phyloP scores from a whole-genome alignment of 2,329 filamentous ascomycete genomes.

The Nigrospora oryzae region DNA sequence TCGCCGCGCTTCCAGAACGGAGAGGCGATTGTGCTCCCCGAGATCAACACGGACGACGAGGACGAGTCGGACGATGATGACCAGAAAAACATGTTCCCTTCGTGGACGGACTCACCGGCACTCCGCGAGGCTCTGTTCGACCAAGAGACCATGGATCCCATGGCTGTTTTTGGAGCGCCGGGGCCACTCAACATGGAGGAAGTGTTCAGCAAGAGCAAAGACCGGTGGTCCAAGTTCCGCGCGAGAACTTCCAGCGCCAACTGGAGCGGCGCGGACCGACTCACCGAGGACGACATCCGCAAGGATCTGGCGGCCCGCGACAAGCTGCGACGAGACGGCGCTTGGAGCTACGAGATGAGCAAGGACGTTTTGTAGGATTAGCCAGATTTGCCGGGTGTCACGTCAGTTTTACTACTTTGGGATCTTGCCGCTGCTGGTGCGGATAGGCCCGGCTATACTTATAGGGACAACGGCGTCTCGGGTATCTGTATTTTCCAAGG shows the following conservation, averaged over 20 bases:
- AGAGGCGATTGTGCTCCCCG: constrained; percentile 84
- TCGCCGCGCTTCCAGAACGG: constrained; percentile 84
- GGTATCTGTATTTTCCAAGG: no score
- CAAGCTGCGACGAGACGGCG: constrained; percentile 60
- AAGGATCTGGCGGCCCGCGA: constrained; percentile 62
- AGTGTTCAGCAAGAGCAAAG: constrained; percentile 85
- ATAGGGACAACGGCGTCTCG: no score
- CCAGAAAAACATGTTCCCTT: constrained; percentile 56
- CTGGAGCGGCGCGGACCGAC: constrained; percentile 73
- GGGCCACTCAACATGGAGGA: constrained; percentile 90
- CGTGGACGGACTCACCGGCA: constrained; percentile 85
- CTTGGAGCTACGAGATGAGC: constrained; percentile 53
- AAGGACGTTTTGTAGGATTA: constrained; percentile 17
- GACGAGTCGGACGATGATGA: constrained; percentile 64
- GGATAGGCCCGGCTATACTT: no score
- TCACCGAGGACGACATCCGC: constrained; percentile 67
- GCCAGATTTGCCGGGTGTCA: neutral
- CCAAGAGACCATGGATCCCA: constrained; percentile 81
- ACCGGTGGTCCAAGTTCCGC: constrained; percentile 78
- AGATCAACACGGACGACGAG: constrained; percentile 92
- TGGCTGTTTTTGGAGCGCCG: constrained; percentile 81
- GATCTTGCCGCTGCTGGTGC: no score
- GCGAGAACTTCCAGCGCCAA: constrained; percentile 89
- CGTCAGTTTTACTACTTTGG: no score
- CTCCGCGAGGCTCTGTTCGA: constrained; percentile 65